These are phyloP conservation scores for Fomitopsis serialis DNA, from an alignment of 768 basidiomycete genomes.

Conservation along the genomic window DNA sequence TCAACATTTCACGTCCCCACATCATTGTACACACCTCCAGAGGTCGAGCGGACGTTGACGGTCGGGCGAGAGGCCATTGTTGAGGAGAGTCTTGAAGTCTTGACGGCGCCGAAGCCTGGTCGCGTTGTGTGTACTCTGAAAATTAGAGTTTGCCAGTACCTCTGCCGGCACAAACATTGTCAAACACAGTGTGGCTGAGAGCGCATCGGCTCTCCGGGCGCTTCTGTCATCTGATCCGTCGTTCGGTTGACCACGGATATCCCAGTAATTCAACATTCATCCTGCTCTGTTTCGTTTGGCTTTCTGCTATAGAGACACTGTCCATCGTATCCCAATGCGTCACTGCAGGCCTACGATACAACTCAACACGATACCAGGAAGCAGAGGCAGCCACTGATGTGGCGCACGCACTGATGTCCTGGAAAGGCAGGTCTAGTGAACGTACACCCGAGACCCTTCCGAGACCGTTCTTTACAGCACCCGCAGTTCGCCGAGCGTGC, in stretches of 20 bases:
- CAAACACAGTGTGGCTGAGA: slow-evolving; percentile 7
- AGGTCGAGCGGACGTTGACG: slow-evolving; percentile 72
- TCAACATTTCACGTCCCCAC: neutral
- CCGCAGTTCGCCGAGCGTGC: too few relatives aligned
- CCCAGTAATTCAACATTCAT: too few relatives aligned
- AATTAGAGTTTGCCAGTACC: slow-evolving; percentile 22
- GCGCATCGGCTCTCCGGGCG: neutral
- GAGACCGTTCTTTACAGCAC: too few relatives aligned
- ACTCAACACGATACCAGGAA: too few relatives aligned
- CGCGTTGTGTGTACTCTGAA: slow-evolving; percentile 11
- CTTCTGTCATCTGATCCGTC: neutral
- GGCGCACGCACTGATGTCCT: too few relatives aligned
- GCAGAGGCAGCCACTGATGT: neutral
- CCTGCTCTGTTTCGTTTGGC: too few relatives aligned
- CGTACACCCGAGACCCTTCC: too few relatives aligned
- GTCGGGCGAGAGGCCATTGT: slow-evolving; percentile 91
- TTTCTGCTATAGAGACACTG: too few relatives aligned
- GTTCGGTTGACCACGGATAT: neutral
- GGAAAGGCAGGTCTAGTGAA: too few relatives aligned
- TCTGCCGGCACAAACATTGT: slow-evolving; percentile 9
- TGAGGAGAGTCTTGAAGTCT: slow-evolving; percentile 36
- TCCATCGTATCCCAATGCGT: too few relatives aligned
- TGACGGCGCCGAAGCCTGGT: slow-evolving; percentile 28
- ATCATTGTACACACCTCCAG: slow-evolving; percentile 52
- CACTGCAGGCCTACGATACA: too few relatives aligned